phyloP scores from a whole-genome alignment of 257 asterid species.

The Phtheirospermum japonicum region DNA sequence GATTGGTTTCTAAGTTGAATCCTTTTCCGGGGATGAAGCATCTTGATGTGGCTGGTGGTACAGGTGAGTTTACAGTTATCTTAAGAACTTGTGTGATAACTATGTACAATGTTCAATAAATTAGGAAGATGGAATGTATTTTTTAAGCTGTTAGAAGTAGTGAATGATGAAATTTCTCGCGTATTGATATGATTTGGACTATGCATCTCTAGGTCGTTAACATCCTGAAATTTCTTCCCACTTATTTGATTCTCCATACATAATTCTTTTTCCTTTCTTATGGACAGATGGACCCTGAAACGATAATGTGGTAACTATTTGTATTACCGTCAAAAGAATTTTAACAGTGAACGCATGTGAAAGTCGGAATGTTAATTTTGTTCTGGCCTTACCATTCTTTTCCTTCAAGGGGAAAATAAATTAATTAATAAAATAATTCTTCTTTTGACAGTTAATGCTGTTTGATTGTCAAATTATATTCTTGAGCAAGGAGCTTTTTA shows the following conservation, averaged over 20 bases:
- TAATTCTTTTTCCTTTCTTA: constrained; percentile 7
- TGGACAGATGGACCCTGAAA: constrained; percentile 3
- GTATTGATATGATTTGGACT: constrained; percentile 10
- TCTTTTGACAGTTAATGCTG: constrained; percentile 8
- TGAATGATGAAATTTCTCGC: background rate
- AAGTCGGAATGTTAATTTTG: constrained; percentile 16
- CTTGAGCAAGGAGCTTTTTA: constrained; percentile 30
- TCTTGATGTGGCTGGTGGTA: constrained; percentile 99
- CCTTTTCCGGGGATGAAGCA: constrained; percentile 98
- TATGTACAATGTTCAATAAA: background rate
- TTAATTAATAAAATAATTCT: constrained; percentile 4
- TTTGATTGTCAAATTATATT: constrained; percentile 19
- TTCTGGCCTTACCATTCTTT: background rate
- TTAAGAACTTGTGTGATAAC: constrained; percentile 1
- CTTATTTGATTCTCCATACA: background rate
- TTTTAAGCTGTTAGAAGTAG: background rate
- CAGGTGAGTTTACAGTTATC: constrained; percentile 47
- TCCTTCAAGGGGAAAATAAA: background rate
- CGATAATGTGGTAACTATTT: background rate
- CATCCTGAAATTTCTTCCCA: constrained; percentile 6
- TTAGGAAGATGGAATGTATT: background rate
- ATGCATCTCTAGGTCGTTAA: background rate
- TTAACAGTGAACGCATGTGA: background rate
- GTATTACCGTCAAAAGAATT: constrained; percentile 5
- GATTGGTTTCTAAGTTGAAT: constrained; percentile 80